These are phyloP conservation scores for Colletotrichum chlorophyti DNA, from an alignment of 2,329 filamentous ascomycete genomes.

Conservation along the genomic window DNA sequence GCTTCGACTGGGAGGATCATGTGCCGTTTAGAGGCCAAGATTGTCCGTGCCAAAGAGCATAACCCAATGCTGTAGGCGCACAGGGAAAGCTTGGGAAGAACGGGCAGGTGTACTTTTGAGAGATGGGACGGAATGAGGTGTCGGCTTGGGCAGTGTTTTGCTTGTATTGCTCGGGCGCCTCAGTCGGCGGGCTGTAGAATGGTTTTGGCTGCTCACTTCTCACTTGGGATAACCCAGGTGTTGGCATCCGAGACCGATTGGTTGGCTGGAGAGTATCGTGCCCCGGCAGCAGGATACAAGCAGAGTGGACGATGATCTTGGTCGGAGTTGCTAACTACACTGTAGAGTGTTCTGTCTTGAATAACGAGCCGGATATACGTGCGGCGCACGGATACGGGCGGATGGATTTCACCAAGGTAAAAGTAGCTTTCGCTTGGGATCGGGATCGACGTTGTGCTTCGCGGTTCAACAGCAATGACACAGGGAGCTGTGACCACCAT, in stretches of 20 bases:
- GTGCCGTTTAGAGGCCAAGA: background rate
- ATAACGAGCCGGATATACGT: too few species aligned
- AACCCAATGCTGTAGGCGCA: background rate
- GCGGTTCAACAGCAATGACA: constrained; percentile 21
- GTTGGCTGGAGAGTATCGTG: too few species aligned
- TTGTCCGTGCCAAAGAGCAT: constrained; percentile 5
- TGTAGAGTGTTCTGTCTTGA: too few species aligned
- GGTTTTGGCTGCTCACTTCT: background rate
- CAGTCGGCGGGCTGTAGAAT: too few species aligned
- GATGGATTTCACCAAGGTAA: too few species aligned
- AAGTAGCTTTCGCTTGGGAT: constrained; percentile 27
- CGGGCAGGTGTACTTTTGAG: background rate
- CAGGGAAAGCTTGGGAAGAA: constrained; percentile 9
- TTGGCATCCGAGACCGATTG: constrained; percentile 2
- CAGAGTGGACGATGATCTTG: too few species aligned
- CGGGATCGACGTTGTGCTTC: constrained; percentile 22
- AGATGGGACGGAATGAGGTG: constrained; percentile 15
- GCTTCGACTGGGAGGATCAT: too few species aligned
- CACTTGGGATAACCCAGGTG: too few species aligned
- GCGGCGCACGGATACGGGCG: too few species aligned
- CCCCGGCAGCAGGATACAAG: too few species aligned
- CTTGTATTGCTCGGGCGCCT: constrained; percentile 19
- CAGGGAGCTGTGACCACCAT: constrained; percentile 5
- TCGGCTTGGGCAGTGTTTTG: constrained; percentile 8
- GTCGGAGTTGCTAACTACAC: too few species aligned